Percentiles rank a stretch among this genome's conserved stretches.
Conservation (phyloP, 2,329 filamentous ascomycete species). For the Aspergillus udagawae region DNA sequence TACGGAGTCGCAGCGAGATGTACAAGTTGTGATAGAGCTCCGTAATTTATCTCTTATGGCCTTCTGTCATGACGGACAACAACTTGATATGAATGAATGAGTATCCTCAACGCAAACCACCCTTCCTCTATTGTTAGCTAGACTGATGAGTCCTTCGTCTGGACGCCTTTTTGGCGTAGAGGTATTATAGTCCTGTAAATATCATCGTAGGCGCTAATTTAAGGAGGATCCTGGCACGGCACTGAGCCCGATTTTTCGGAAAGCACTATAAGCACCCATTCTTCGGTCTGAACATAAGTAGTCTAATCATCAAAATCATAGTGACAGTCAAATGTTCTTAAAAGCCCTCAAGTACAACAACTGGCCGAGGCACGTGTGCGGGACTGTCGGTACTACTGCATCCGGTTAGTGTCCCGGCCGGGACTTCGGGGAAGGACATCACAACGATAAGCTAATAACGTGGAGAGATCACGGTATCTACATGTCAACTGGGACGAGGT, state of each 20-base stretch:
- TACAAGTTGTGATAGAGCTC: slow-evolving; percentile 40
- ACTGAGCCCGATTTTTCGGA: background rate
- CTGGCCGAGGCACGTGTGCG: background rate
- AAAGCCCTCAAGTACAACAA: background rate
- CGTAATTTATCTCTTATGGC: background rate
- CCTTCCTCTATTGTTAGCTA: background rate
- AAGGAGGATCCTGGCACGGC: background rate
- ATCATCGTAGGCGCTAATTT: background rate
- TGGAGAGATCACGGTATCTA: background rate
- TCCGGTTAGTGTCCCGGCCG: background rate
- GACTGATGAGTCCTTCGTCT: no score
- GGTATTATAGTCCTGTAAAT: background rate
- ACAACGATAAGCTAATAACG: background rate
- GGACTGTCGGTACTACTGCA: background rate
- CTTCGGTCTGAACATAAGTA: background rate
- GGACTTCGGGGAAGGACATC: background rate
- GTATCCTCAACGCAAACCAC: background rate
- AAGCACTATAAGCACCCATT: background rate
- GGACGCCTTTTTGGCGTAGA: no score
- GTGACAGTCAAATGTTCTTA: background rate
- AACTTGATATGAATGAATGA: background rate
- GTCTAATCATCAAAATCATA: background rate
- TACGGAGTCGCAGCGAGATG: slow-evolving; percentile 53
- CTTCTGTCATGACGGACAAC: background rate
- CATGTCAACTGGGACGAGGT: background rate